Conservation (phyloP, 2,329 filamentous ascomycete genomes). For the Penicillium expansum region DNA sequence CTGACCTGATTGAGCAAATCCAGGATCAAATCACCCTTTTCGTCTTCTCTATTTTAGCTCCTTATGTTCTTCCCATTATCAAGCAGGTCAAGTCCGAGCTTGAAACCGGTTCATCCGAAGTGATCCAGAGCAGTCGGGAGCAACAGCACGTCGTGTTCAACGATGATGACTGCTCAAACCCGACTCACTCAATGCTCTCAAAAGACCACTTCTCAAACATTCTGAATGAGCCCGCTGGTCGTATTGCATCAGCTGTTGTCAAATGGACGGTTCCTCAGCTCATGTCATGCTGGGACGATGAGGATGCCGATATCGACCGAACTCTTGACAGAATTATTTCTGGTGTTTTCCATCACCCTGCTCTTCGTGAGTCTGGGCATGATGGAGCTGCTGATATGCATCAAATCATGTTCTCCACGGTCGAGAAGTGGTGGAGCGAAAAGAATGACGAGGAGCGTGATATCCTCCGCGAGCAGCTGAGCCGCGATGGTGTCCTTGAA, state of each 20-base stretch:
- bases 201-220: conserved; percentile 94
- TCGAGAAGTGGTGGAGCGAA: conserved; percentile 77
- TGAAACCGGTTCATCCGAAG: conserved; percentile 77
- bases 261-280: conserved; percentile 86
- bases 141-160: conserved; percentile 86
- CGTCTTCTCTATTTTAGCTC: conserved; percentile 87
- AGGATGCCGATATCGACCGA: conserved; percentile 64
- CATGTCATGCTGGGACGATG: conserved; percentile 83
- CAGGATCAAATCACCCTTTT: conserved; percentile 86
- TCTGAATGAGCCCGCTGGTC: conserved; percentile 84
- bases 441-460: conserved; percentile 63
- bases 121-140: conserved; percentile 78
- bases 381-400: conserved; percentile 73
- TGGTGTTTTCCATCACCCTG: conserved; percentile 85
- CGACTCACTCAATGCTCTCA: conserved; percentile 91
- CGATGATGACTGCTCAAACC: conserved; percentile 72
- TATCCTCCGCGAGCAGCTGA: conserved; percentile 70
- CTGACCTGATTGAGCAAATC: conserved; percentile 79
- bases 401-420: conserved; percentile 71
- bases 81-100: conserved; percentile 83
- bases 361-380: conserved; percentile 66
- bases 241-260: conserved; percentile 73
- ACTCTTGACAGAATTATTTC: conserved; percentile 73
- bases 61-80: conserved; percentile 82
- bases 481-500: conserved; percentile 70